Evolutionary conservation across 2,329 filamentous ascomycete genomes (phyloP), one percentile per base, ranked within the genome.

Genomic region (Calonectria leucothoes): DNA sequence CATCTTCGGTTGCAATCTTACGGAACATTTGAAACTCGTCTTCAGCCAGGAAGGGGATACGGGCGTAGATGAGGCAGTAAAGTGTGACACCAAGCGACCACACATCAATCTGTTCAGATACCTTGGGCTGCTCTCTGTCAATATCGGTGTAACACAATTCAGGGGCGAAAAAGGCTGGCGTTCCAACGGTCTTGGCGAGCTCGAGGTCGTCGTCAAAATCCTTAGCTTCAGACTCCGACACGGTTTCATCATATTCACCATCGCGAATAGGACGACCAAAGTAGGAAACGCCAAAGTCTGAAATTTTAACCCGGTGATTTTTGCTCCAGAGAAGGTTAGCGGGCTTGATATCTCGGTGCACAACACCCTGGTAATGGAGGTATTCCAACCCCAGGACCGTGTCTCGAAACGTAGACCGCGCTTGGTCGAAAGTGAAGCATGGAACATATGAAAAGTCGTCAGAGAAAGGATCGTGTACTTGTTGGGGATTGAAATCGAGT

Each of bases 251-350:
- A 45, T 92, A 90, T 79, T 97, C 95, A 67, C 94, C 94, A 59
- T 98, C 95, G 48, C 94, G 91, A 71, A 96, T 94, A 1, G 95
- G 95, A 65, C 95, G 92, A 33, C 97, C 97, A 75, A 99, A 95
- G 84, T 98, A 99, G 1, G 97, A 99, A 1, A 99, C 97, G 37
- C 97, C 97, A 86, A 99, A 99, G 82, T 99, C 97, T 6, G 97
- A 98, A 74, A 99, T 99, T 88, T 99, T 99, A 81, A 98, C 95
- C 17, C 93, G 92, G 78, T 96, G 93, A 76, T 95, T 93, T 79
- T 88, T 92, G 65, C 95, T 97, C 87, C 96, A 95, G 8, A 99
- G 88, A 8, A 99, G 89, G 82, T 98, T 98, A 45, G 96, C 96
- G 1, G 94, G 94, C 82, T 96, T 96, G 83, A 96, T 96, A 81